phyloP scores from a whole-genome alignment of 2,329 filamentous ascomycete species.

The Penicillium hesseltinei region DNA sequence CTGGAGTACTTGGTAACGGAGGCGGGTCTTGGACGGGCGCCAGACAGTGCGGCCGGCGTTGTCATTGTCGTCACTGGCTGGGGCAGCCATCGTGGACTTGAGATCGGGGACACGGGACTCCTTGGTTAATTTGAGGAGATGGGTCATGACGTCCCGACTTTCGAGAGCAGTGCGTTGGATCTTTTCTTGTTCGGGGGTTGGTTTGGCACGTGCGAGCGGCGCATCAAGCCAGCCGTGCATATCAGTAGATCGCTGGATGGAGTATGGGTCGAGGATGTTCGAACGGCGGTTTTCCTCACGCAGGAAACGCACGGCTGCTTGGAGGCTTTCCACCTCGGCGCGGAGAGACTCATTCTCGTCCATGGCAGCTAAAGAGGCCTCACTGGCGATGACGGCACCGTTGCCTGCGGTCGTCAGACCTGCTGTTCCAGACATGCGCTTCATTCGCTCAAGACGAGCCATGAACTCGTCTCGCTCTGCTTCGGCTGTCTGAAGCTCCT shows the following conservation, averaged over 20 bases:
- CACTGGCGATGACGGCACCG: conserved; percentile 39
- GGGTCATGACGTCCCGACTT: conserved; percentile 43
- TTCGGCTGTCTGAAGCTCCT: conserved; percentile 38
- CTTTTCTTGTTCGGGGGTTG: conserved; percentile 31
- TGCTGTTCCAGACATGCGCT: conserved; percentile 40
- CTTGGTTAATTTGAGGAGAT: conserved; percentile 45
- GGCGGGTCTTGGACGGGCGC: conserved; percentile 44
- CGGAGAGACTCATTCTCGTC: conserved; percentile 46
- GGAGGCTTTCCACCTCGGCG: conserved; percentile 44
- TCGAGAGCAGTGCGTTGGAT: conserved; percentile 39
- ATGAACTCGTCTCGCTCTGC: conserved; percentile 44
- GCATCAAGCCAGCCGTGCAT: conserved; percentile 46
- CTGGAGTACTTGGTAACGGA: conserved; percentile 44
- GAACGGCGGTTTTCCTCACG: conserved; percentile 46
- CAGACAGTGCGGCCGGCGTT: conserved; percentile 34
- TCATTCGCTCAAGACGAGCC: conserved; percentile 44
- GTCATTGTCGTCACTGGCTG: conserved; percentile 13
- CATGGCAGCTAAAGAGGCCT: conserved; percentile 41
- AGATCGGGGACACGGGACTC: conserved; percentile 42
- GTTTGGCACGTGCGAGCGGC: conserved; percentile 32
- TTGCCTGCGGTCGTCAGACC: conserved; percentile 37
- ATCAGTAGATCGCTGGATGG: conserved; percentile 40
- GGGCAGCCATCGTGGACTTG: conserved; percentile 31
- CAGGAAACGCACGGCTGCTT: conserved; percentile 48
- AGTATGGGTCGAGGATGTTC: conserved; percentile 43